Base-by-base conservation (phyloP, 2,329 filamentous ascomycete genomes). In the Fusarium sp. region DNA sequence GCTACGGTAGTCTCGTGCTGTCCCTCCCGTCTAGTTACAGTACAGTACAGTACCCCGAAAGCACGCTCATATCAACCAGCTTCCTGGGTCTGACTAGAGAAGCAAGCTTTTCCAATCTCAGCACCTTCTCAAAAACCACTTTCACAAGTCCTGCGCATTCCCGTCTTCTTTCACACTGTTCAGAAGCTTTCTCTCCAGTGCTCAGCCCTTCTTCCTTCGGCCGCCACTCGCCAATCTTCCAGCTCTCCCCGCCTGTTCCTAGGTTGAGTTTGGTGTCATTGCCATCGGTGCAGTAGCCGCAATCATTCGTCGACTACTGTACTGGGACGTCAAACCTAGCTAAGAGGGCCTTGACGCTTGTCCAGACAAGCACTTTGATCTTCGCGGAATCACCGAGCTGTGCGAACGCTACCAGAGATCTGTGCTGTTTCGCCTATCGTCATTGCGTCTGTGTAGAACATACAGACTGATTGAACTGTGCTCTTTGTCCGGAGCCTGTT, bases 231-330 rank as follows among this genome's bases (percentile, higher is more conserved):
- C 60, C 60, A 62, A 69, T 69, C 66, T 69, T 69, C 65, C 47
- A 64, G 67, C 58, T 69, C 62, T 68, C 63, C 66, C 63, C 67
- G 67, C 67, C 68, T 63, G 67, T 70, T 71, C 67, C 63, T 40
- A 60, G 42, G 47, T 37, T 60, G 53, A 59, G 41, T 47, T 41
- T 60, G 53, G 55, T 53, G 40, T 57, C 63, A 28, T 58, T 41
- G 54, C 43, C 63, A 69, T 23, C 51, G 18, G 21, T 40, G 55
- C 37, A 53, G 46, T 48, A 40, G 45, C 46, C 55, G 23, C 20
- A 60, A 45, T 51, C 50, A 69, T 66, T 69, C 55, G 50, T 43
- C 40, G 32, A 59, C 49, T 47, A 13, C 42, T 63, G 49, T 47
- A n/a, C 34, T 63, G 49, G 47, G 55, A 55, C 61, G 47, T 54